Base-by-base conservation (phyloP, 345 rosid genomes). In the Anacardium occidentale region DNA sequence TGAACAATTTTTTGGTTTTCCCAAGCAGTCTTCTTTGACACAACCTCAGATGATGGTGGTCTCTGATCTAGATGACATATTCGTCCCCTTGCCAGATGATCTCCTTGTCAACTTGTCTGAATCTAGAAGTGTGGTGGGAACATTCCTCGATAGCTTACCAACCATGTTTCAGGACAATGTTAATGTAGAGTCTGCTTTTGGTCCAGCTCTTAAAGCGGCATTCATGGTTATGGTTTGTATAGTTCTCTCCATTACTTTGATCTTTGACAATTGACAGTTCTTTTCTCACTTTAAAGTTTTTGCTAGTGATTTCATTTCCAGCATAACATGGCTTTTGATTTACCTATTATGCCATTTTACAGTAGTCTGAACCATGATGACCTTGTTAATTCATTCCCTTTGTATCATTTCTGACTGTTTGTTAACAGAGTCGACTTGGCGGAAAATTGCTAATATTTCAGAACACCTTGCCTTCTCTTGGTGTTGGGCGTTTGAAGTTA, bases 1-100 rank as follows among this genome's bases (percentile, higher is more conserved):
- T 61, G 32, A 68, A 69, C 67, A 63, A 52, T 65, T 71, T 70
- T 32, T 74, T 62, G 60, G 25, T 72, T 69, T 78, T 69, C 68
- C 42, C 67, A 47, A 83, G 88, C 91, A 96, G 99, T 91, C 98
- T 72, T 93, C 98, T 67, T 82, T 96, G 84, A 87, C 88, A 52
- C 99, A 93, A 79, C 97, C 99, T 79, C 99, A 96, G 77, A 93
- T 96, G 99, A 91, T 96, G 97, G 98, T 96, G 70, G 95, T 96
- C 72, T 87, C 99, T 4, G 99, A 96, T 82, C 85, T 93, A 50
- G 99, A 96, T 76, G 99, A 93, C 78, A 71, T 96, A 64, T 96
- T 96, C 78, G 72, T 91, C 66, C 99, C 99, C 1, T 80, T 93
- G 76, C 97, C 97, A 5, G 98, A 96, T 82, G 99, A 96, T 83